Evolutionary conservation across 371 early-diverging fungal genomes (phyloP), one percentile per base, ranked within the genome.

Genomic region (Mortierella sp.): DNA sequence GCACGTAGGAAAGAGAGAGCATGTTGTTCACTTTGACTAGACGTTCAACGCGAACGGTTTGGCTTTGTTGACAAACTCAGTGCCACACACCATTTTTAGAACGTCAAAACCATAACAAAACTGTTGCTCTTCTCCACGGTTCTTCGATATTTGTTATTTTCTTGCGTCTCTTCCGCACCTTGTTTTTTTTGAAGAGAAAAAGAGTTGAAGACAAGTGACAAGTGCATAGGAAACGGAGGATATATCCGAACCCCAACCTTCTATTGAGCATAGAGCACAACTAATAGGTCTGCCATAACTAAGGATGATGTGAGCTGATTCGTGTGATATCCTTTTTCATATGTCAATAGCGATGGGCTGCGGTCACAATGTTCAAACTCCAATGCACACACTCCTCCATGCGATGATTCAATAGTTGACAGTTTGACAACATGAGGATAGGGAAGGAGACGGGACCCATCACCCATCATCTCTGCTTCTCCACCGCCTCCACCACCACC

Each of bases 281-380:
- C 58, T 55, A 16, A 6, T 31, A 10, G 7, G 24, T 22, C 13
- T 53, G 34, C 29, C 16, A 58, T 29, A 47, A 34, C 7, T 19
- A 24, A 22, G 19, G 26, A 29, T 31, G 13, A 26, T 58, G 31
- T 55, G 55, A 55, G 55, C 55, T 55, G 22, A 31, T 9, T 2
- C 29, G 58, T 58, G 16, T 19, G 31, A 5, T 22, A 7, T 31
- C 34, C 34, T 31, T 58, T 58, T 58, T 58, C 58, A 58, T 58
- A 58, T 58, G 58, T 34, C 53, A 53, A 22, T 53, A 29, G 26
- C 47, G 22, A 58, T 58, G 34, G 58, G 9, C 58, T 58, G 58
- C 58, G 58, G 58, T 4, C 58, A 34, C 16, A 31, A 2, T 58
- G 34, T 34, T 34, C 19, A 34, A 58, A 16, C 55, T 29, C 31